A percentile compares a stretch with the other conserved stretches of the same genome.
These are phyloP conservation scores for Diaporthe sp. DNA, from an alignment of 2,329 filamentous ascomycete genomes.

Conservation along the genomic window DNA sequence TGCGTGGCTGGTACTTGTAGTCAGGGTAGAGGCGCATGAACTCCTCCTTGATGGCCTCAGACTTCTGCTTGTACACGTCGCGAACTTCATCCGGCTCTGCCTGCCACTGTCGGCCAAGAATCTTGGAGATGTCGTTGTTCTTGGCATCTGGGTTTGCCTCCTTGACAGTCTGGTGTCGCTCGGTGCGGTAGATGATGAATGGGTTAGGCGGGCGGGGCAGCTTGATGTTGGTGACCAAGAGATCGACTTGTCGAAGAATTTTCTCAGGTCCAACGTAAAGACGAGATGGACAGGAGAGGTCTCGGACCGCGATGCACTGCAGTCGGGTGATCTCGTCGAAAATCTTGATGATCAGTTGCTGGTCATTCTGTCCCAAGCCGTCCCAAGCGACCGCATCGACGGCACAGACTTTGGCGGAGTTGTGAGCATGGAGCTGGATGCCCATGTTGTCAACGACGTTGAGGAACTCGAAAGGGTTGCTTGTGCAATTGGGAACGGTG, in stretches of 20 bases:
- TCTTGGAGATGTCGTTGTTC: conserved; percentile 59
- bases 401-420: neutral
- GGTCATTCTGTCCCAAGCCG: neutral
- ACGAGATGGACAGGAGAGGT: neutral
- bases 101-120: conserved; percentile 56
- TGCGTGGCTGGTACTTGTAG: conserved; percentile 57
- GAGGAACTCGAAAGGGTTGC: conserved; percentile 6
- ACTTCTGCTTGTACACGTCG: conserved; percentile 51
- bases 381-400: neutral
- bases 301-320: neutral
- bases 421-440: conserved; percentile 20
- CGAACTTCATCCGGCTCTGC: conserved; percentile 50
- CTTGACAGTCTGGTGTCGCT: conserved; percentile 54
- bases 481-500: conserved; percentile 3
- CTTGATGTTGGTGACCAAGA: conserved; percentile 28
- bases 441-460: conserved; percentile 22
- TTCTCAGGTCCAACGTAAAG: neutral
- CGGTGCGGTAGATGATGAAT: conserved; percentile 59
- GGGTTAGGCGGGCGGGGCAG: conserved; percentile 58
- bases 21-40: conserved; percentile 51
- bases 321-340: conserved; percentile 4
- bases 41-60: conserved; percentile 50
- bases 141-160: conserved; percentile 52
- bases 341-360: neutral
- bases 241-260: neutral